phyloP scores from a whole-genome alignment of 495 filamentous ascomycete genomes.

The Lentithecium fluviatile region DNA sequence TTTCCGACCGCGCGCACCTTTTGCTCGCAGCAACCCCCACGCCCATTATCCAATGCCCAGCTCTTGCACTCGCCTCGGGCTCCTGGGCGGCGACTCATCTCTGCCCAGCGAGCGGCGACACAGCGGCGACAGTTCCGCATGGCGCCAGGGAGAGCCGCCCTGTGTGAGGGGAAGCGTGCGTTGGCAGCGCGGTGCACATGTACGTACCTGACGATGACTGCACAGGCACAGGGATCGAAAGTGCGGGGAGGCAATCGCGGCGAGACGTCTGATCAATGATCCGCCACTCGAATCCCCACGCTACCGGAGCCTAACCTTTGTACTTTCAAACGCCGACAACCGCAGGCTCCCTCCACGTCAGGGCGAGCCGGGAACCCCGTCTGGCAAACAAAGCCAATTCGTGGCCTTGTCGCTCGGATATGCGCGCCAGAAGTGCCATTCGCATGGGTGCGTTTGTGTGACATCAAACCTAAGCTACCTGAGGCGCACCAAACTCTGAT shows the following conservation, averaged over 20 bases:
- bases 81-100: neutral
- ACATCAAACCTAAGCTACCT: conserved; percentile 36
- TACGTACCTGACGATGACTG: conserved; percentile 33
- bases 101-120: no score
- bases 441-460: conserved; percentile 19
- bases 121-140: no score
- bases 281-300: conserved; percentile 27
- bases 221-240: conserved; percentile 14
- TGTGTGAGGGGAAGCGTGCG: conserved; percentile 13
- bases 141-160: no score
- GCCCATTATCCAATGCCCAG: conserved; percentile 35
- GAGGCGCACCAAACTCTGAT: conserved; percentile 16
- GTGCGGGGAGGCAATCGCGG: conserved; percentile 30
- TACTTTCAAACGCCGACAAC: conserved; percentile 31
- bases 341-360: neutral
- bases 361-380: neutral
- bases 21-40: conserved; percentile 24
- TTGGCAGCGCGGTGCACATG: conserved; percentile 22
- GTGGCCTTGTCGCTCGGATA: conserved; percentile 12
- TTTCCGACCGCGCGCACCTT: neutral
- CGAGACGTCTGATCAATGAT: conserved; percentile 13
- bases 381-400: conserved; percentile 10
- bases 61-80: neutral
- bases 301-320: conserved; percentile 1
- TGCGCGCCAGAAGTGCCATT: conserved; percentile 15